Conservation (phyloP, 345 rosid genomes). For the Eucalyptus urophylla region DNA sequence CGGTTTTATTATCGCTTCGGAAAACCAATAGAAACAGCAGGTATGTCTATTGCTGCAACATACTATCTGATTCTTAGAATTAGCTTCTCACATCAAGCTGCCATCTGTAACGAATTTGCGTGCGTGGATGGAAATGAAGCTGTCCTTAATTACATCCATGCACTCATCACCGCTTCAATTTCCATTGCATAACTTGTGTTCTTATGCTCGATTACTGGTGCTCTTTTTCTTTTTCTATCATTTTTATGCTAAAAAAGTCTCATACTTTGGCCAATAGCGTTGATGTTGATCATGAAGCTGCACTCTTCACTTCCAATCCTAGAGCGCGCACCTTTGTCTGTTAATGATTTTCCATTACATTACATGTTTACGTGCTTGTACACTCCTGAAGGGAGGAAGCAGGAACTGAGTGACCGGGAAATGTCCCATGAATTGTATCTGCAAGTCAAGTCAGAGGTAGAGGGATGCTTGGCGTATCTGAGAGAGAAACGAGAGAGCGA, state of each 20-base stretch:
- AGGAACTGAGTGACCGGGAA: constrained; percentile 34
- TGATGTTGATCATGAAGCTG: neutral
- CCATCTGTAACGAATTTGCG: neutral
- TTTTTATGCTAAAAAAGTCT: neutral
- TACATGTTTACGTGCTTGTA: neutral
- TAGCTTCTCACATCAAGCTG: neutral
- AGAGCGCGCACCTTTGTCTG: neutral
- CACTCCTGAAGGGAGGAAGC: constrained; percentile 27
- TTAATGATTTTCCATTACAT: neutral
- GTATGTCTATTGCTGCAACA: constrained; percentile 5
- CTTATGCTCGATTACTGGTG: neutral
- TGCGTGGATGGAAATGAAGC: neutral
- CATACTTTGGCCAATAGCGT: neutral
- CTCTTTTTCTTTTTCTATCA: neutral
- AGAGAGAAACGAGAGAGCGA: constrained; percentile 55
- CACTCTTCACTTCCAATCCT: neutral
- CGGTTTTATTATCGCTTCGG: constrained; percentile 66
- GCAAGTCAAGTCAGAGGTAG: constrained; percentile 54
- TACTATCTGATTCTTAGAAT: neutral
- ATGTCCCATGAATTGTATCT: constrained; percentile 51
- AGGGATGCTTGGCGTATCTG: constrained; percentile 34
- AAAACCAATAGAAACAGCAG: constrained; percentile 65
- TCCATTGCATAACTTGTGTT: neutral
- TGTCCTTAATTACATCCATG: neutral
- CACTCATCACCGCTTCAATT: neutral